phyloP scores from a whole-genome alignment of 2,329 filamentous ascomycete species.

The Aureobasidium melanogenum region DNA sequence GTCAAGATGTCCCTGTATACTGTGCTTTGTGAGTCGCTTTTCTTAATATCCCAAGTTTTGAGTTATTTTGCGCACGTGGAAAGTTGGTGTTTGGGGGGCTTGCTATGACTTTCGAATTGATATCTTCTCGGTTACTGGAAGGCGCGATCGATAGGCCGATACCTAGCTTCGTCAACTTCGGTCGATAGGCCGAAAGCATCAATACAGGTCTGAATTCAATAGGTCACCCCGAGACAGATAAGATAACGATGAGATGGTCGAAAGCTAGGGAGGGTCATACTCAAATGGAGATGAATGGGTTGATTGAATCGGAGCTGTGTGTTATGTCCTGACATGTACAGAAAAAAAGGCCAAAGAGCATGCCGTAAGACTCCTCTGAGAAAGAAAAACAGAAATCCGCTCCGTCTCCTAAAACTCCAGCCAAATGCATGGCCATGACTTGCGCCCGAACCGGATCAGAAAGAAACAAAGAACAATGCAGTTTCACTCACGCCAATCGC shows the following conservation, averaged over 20 bases:
- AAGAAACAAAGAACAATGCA: neutral
- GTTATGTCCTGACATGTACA: conserved; percentile 1
- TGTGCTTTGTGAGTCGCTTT: neutral
- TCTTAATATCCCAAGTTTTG: neutral
- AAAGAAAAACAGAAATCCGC: neutral
- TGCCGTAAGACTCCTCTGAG: neutral
- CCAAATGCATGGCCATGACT: neutral
- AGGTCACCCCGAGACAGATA: no score
- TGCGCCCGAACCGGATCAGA: neutral
- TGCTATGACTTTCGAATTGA: no score
- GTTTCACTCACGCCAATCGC: neutral
- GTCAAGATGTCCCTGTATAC: neutral
- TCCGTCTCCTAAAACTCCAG: neutral
- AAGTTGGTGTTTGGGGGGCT: neutral
- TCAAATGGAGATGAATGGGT: neutral
- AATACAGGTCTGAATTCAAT: no score
- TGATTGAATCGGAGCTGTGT: neutral
- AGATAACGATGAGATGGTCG: neutral
- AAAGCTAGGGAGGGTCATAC: neutral
- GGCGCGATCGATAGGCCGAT: no score
- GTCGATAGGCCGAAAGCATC: no score
- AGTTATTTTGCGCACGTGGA: neutral
- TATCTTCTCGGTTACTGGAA: neutral
- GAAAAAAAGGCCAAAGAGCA: neutral
- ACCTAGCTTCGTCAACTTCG: no score